Percentiles rank a stretch among this genome's conserved stretches.
These are phyloP conservation scores for Phytophthora colocasiae DNA, from an alignment of 352 stramenopile species.

Conservation along the genomic window DNA sequence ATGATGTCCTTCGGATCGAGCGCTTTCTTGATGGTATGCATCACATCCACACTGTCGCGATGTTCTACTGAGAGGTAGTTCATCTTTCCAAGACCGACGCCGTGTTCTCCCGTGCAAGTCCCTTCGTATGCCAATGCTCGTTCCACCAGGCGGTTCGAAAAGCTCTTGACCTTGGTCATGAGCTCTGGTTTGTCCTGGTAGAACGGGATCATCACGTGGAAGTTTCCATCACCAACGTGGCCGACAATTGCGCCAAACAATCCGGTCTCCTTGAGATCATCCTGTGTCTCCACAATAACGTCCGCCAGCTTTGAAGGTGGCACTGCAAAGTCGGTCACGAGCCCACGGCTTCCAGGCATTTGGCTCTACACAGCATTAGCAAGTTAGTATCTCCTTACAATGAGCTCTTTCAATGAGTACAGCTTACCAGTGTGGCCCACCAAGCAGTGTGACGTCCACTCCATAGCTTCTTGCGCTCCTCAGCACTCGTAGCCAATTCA, in stretches of 20 bases:
- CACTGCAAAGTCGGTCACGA: constrained; percentile 97
- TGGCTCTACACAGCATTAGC: constrained; percentile 46
- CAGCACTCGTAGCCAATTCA: constrained; percentile 60
- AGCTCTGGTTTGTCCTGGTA: constrained; percentile 84
- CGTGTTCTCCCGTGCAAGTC: constrained; percentile 98
- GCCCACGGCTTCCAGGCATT: constrained; percentile 77
- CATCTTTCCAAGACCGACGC: constrained; percentile 95
- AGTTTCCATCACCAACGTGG: constrained; percentile 96
- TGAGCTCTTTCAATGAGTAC: background rate
- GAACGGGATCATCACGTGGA: constrained; percentile 96
- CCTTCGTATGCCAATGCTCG: constrained; percentile 88
- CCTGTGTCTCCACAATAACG: constrained; percentile 92
- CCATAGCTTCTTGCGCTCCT: constrained; percentile 85
- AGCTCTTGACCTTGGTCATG: constrained; percentile 81
- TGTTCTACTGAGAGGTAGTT: constrained; percentile 92
- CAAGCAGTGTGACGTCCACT: constrained; percentile 82
- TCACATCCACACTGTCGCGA: constrained; percentile 90
- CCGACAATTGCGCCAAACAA: constrained; percentile 93
- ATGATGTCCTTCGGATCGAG: constrained; percentile 96
- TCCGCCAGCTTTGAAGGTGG: constrained; percentile 93
- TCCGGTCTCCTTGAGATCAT: constrained; percentile 84
- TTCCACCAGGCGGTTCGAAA: constrained; percentile 84
- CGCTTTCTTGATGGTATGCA: constrained; percentile 94
- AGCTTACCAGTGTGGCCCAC: constrained; percentile 77
- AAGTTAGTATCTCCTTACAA: background rate